Percentiles rank a stretch among this genome's conserved stretches.
Evolutionary conservation across 176 grass and related monocot genomes (phyloP).

Genomic region (Guadua angustifolia): DNA sequence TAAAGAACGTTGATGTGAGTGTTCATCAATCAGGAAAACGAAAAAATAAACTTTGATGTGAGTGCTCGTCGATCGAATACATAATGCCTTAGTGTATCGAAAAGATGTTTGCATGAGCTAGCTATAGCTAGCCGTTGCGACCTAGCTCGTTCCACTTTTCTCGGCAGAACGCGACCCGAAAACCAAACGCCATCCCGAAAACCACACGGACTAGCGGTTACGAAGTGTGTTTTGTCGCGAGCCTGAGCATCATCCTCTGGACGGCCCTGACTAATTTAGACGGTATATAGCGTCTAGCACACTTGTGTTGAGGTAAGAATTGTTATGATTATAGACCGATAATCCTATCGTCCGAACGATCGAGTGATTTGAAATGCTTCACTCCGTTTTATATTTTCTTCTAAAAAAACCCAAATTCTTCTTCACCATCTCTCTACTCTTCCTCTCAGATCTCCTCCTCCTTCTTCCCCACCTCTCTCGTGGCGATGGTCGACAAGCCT

Average conservation of each 20-base stretch:
- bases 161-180: conserved; percentile 46
- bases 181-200: conserved; percentile 26
- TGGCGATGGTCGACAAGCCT: no score
- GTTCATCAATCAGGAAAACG: conserved; percentile 17
- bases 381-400: no score
- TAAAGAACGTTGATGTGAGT: conserved; percentile 39
- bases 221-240: conserved; percentile 39
- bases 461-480: no score
- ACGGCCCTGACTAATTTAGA: not conserved
- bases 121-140: conserved; percentile 58
- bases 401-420: no score
- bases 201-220: conserved; percentile 34
- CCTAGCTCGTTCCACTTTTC: conserved; percentile 39
- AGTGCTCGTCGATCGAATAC: conserved; percentile 11
- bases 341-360: no score
- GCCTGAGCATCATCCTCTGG: conserved; percentile 34
- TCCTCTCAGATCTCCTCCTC: no score
- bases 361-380: no score
- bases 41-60: conserved; percentile 21
- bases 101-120: not conserved
- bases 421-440: no score
- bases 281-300: not conserved
- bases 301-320: not conserved
- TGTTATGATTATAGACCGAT: not conserved
- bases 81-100: conserved; percentile 1